Evolutionary conservation across 768 basidiomycete species (phyloP).

Genomic region (Lactarius akahatsu): DNA sequence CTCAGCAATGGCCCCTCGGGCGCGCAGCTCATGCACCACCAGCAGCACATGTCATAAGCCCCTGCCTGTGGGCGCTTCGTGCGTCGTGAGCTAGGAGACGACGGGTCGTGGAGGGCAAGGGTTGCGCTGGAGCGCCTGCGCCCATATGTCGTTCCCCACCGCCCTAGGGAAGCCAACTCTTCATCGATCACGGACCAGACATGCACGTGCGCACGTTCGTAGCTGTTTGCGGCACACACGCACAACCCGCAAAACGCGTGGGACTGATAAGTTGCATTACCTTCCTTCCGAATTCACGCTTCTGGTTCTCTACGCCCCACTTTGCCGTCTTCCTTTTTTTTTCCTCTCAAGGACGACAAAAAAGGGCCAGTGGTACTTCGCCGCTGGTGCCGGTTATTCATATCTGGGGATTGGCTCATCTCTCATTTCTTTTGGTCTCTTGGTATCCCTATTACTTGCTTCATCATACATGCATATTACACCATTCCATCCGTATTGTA

Average conservation of each 20-base stretch:
- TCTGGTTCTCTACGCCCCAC: background rate
- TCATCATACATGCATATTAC: constrained; percentile 6
- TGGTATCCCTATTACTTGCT: background rate
- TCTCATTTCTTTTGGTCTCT: background rate
- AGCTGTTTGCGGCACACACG: background rate
- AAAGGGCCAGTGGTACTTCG: background rate
- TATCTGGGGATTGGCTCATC: background rate
- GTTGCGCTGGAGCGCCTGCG: background rate
- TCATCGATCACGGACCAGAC: background rate
- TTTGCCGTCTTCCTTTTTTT: background rate
- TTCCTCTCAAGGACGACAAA: constrained; percentile 7
- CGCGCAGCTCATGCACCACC: background rate
- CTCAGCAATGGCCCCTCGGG: constrained; percentile 65
- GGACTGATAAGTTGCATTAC: background rate
- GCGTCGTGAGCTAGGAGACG: background rate
- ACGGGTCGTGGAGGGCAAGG: background rate
- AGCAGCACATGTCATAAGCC: background rate
- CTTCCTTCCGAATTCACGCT: background rate
- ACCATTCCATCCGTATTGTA: background rate
- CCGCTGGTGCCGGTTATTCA: background rate
- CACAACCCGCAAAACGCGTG: background rate
- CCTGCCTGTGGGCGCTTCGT: background rate
- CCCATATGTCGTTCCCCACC: background rate
- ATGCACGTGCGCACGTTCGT: background rate
- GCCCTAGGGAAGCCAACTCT: background rate